phyloP scores from a whole-genome alignment of 257 asterid genomes.

The Galeopsis tetrahit region DNA sequence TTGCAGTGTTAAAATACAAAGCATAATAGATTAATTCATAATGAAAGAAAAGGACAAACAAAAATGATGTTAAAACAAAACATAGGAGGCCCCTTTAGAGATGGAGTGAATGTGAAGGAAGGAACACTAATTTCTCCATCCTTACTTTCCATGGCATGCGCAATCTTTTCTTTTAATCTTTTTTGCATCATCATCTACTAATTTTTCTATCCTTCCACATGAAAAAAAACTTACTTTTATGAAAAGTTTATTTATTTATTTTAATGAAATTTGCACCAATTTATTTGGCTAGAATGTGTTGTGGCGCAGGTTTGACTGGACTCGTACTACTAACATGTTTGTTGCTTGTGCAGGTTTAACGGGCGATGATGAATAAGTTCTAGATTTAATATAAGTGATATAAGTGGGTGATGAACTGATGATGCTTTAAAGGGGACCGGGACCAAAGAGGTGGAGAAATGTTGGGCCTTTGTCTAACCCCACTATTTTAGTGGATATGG shows the following conservation, averaged over 20 bases:
- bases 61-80: constrained; percentile 29
- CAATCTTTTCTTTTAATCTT: constrained; percentile 33
- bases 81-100: constrained; percentile 28
- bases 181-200: constrained; percentile 34
- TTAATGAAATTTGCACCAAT: background rate
- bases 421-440: too few relatives aligned
- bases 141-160: constrained; percentile 54
- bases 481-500: too few relatives aligned
- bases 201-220: constrained; percentile 23
- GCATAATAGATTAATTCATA: background rate
- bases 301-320: too few relatives aligned
- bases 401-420: too few relatives aligned
- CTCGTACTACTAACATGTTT: too few relatives aligned
- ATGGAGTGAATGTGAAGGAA: constrained; percentile 51
- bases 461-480: too few relatives aligned
- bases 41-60: constrained; percentile 11
- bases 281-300: background rate
- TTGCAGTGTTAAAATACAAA: constrained; percentile 18
- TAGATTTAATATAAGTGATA: too few relatives aligned
- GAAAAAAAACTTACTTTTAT: background rate
- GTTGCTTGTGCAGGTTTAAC: too few relatives aligned
- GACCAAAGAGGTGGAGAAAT: too few relatives aligned
- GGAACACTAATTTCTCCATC: constrained; percentile 39
- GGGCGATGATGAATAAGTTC: too few relatives aligned
- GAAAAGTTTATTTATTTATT: background rate